Percentiles rank a stretch among this genome's conserved stretches.
Evolutionary conservation across 129 eudicot species (phyloP).

Genomic region (Flaveria sonorensis): DNA sequence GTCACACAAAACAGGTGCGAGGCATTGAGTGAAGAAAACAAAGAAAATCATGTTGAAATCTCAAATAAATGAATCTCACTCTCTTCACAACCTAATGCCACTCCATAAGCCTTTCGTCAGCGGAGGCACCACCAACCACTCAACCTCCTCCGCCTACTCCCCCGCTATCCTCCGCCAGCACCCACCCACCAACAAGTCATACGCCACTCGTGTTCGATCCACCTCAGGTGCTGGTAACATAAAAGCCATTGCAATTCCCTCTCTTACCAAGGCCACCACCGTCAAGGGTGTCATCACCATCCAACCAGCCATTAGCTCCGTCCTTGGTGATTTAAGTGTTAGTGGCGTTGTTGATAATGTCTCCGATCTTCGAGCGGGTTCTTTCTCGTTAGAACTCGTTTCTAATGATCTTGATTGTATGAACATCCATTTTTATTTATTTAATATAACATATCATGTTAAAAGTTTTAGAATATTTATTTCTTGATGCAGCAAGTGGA

Average conservation of each 20-base stretch:
- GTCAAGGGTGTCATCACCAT: constrained; percentile 52
- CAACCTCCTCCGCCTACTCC: constrained; percentile 34
- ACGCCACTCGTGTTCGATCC: constrained; percentile 16
- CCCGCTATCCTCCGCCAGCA: constrained; percentile 16
- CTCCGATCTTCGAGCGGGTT: constrained; percentile 45
- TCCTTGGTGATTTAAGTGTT: constrained; percentile 25
- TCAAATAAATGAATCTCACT: constrained; percentile 29
- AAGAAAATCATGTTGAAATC: constrained; percentile 31
- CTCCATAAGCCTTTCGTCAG: constrained; percentile 28
- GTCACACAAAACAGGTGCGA: constrained; percentile 7
- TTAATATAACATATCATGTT: not conserved
- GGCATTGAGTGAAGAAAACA: not conserved
- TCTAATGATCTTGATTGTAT: constrained; percentile 58
- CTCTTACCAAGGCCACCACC: not conserved
- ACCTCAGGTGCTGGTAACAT: constrained; percentile 22
- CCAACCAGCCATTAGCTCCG: constrained; percentile 41
- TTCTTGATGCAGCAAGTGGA: constrained; percentile 32
- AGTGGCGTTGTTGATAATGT: constrained; percentile 13
- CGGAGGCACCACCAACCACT: constrained; percentile 30
- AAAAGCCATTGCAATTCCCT: constrained; percentile 14
- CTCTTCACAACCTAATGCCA: constrained; percentile 31
- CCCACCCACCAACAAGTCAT: constrained; percentile 24
- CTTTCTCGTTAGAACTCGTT: constrained; percentile 53
- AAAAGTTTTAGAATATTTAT: not conserved
- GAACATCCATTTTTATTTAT: not conserved